These are phyloP conservation scores for Eutrema yunnanense DNA, from an alignment of 345 rosid genomes.

Conservation along the genomic window DNA sequence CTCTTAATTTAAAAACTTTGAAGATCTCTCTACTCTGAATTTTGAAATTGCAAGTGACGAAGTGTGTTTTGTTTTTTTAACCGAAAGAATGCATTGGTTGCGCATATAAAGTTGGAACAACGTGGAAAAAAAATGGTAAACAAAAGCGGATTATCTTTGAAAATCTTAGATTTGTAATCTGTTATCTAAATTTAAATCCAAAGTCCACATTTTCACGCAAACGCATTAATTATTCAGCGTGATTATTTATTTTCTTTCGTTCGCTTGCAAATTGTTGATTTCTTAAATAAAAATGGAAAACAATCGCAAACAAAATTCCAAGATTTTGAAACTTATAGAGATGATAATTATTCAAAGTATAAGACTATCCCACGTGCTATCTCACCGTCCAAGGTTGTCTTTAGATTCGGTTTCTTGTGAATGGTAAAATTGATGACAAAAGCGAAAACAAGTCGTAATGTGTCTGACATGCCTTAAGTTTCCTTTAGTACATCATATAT, in stretches of 20 bases:
- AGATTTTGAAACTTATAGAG: neutral
- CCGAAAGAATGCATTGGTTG: slow-evolving; percentile 8
- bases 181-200: neutral
- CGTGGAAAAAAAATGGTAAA: neutral
- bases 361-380: slow-evolving; percentile 20
- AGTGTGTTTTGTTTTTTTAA: neutral
- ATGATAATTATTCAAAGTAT: neutral
- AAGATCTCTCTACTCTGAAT: neutral
- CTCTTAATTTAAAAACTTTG: neutral
- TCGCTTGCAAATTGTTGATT: neutral
- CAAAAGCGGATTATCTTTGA: neutral
- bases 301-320: neutral
- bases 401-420: neutral
- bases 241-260: neutral
- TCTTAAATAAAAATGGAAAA: neutral
- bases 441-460: neutral
- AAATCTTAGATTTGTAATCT: neutral
- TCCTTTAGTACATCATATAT: neutral
- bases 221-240: neutral
- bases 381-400: slow-evolving; percentile 12
- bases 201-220: neutral
- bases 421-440: neutral
- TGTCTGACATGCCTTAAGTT: neutral
- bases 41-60: neutral
- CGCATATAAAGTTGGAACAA: slow-evolving; percentile 2